Conservation (phyloP, 208 protist species). For the Crithidia brevicula region DNA sequence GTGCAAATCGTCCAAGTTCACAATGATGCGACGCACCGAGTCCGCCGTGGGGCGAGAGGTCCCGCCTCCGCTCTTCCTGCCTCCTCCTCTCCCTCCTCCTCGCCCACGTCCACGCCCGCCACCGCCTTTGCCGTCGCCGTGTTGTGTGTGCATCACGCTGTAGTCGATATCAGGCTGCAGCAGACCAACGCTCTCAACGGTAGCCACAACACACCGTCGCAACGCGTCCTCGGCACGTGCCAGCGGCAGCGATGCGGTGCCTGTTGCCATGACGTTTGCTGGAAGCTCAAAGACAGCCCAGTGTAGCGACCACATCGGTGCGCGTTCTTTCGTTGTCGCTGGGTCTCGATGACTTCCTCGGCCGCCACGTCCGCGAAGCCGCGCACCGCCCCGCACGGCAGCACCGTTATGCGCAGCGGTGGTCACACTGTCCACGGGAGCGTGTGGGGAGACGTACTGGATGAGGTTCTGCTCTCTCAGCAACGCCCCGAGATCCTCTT, state of each 20-base stretch:
- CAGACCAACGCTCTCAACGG: slow-evolving; percentile 40
- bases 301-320: slow-evolving; percentile 18
- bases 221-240: slow-evolving; percentile 30
- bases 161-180: slow-evolving; percentile 71
- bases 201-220: slow-evolving; percentile 60
- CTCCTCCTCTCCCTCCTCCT: not conserved
- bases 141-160: slow-evolving; percentile 24
- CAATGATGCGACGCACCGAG: slow-evolving; percentile 21
- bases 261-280: not conserved
- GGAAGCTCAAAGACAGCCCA: slow-evolving; percentile 34
- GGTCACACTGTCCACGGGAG: no score
- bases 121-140: not conserved
- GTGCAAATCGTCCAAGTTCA: slow-evolving; percentile 53
- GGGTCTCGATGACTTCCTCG: no score
- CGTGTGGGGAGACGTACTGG: slow-evolving; percentile 37
- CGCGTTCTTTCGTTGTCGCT: not conserved
- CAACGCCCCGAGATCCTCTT: slow-evolving; percentile 20
- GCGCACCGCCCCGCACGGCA: not conserved
- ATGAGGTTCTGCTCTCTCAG: slow-evolving; percentile 34
- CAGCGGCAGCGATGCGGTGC: slow-evolving; percentile 3
- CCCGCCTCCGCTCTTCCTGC: slow-evolving; percentile 1
- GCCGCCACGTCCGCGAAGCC: no score
- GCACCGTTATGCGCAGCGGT: not conserved
- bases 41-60: not conserved
- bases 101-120: not conserved